Evolutionary conservation across 306 rosid genomes (phyloP), one percentile per base, ranked within the genome.

Genomic region (Herpetospermum pedunculosum): DNA sequence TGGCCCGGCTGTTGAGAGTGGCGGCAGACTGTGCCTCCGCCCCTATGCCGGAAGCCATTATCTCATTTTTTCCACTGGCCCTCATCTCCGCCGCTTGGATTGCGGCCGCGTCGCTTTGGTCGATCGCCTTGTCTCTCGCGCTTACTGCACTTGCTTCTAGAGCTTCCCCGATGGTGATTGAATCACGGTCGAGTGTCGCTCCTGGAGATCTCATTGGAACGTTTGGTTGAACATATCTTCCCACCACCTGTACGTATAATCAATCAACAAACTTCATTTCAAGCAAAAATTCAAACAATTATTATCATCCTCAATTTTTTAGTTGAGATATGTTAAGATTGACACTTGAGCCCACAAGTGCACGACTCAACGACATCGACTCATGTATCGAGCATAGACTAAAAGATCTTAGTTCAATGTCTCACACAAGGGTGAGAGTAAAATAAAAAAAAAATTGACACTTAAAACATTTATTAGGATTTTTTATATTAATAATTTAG

Each of bases 131-230:
- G 71, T 84, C 84, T 0, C 86, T 79, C 0, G 80, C 81, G 0
- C 84, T 40, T 0, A 80, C 16, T 2, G 85, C 85, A 0, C 86
- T 60, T 0, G 90, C 90, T 48, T 90, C 95, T 0, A 92, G 85
- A 0, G 92, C 90, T 77, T 92, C 92, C 0, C 94, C 88, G 0
- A 89, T 81, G 2, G 92, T 86, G 16, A 87, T 77, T 6, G 90
- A 82, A 37, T 88, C 82, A 0, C 26, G 29, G 4, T 77, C 83
- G 0, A 83, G 83, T 3, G 46, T 88, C 9, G 40, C 11, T 52
- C 79, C 83, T 0, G 83, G 81, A 29, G 77, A 8, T 3, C 15
- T 71, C 67, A 32, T 43, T 0, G 83, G 81, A 25, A 86, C 81
- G 0, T 84, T 76, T 0, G 89, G 96, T 37, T 87, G 83, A 12